Evolutionary conservation across 345 rosid species (phyloP).

Genomic region (Citrus reticulata): DNA sequence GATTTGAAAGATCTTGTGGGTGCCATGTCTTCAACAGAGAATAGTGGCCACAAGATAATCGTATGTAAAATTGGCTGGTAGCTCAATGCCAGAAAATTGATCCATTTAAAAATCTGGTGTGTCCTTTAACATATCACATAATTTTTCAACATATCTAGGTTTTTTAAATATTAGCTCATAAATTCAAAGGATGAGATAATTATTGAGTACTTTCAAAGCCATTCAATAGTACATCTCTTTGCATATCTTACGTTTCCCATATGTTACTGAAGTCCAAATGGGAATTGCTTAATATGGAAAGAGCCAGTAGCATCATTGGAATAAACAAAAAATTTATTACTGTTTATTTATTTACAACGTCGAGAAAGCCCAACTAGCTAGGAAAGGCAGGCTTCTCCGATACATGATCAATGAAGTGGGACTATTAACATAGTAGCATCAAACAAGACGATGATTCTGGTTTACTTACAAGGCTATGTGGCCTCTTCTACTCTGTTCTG

Average conservation of each 20-base stretch:
- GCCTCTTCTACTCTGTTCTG: neutral
- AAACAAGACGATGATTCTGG: neutral
- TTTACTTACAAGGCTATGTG: neutral
- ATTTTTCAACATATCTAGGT: too few species aligned
- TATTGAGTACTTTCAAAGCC: too few species aligned
- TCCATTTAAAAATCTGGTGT: neutral
- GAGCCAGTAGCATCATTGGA: neutral
- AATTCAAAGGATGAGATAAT: too few species aligned
- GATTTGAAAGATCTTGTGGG: slow-evolving; percentile 26
- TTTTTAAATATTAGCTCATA: too few species aligned
- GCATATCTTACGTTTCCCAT: neutral
- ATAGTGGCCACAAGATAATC: neutral
- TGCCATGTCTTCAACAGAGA: neutral
- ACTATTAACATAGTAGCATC: neutral
- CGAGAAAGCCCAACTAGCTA: neutral
- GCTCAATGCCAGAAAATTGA: neutral
- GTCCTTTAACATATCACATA: neutral
- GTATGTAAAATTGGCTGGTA: neutral
- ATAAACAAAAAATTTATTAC: neutral
- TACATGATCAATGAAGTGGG: neutral
- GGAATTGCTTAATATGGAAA: neutral
- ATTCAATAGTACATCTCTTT: neutral
- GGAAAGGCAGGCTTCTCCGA: neutral
- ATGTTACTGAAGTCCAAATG: neutral
- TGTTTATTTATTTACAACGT: too few species aligned